Evolutionary conservation across 306 rosid species (phyloP).

Genomic region (Biancaea sappan): DNA sequence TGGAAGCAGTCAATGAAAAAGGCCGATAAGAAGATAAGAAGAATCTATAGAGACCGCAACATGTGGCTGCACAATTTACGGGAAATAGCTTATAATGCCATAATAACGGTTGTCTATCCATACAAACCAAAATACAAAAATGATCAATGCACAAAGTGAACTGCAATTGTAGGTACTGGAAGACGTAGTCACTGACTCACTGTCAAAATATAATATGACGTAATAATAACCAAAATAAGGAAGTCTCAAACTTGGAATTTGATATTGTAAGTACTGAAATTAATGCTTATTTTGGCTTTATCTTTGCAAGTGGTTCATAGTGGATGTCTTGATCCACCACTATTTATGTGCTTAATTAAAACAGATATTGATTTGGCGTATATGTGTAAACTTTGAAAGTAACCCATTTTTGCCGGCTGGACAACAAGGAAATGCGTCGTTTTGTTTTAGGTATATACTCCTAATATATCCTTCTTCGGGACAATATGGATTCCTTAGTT

Average conservation of each 20-base stretch:
- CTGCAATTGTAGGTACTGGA: not conserved
- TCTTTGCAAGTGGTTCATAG: not conserved
- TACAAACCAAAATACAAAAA: not conserved
- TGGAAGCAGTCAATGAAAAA: not conserved
- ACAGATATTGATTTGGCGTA: too few relatives aligned
- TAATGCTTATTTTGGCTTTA: not conserved
- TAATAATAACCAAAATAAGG: not conserved
- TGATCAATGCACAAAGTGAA: not conserved
- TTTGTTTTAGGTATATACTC: too few relatives aligned
- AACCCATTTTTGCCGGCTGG: not conserved
- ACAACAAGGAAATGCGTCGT: not conserved
- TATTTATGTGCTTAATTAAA: too few relatives aligned
- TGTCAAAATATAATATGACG: not conserved
- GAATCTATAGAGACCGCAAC: not conserved
- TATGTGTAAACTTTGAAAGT: not conserved
- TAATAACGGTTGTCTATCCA: not conserved
- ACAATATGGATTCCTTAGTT: too few relatives aligned
- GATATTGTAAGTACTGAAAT: not conserved
- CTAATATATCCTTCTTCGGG: not conserved
- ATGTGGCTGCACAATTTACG: conserved; percentile 14
- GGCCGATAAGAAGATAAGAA: not conserved
- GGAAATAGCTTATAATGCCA: not conserved
- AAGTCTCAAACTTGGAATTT: not conserved
- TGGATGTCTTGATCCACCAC: not conserved
- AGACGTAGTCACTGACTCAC: not conserved